A percentile compares a stretch with the other conserved stretches of the same genome.
These are phyloP conservation scores for Talaromyces ruber DNA, from an alignment of 495 filamentous ascomycete genomes.

Conservation along the genomic window DNA sequence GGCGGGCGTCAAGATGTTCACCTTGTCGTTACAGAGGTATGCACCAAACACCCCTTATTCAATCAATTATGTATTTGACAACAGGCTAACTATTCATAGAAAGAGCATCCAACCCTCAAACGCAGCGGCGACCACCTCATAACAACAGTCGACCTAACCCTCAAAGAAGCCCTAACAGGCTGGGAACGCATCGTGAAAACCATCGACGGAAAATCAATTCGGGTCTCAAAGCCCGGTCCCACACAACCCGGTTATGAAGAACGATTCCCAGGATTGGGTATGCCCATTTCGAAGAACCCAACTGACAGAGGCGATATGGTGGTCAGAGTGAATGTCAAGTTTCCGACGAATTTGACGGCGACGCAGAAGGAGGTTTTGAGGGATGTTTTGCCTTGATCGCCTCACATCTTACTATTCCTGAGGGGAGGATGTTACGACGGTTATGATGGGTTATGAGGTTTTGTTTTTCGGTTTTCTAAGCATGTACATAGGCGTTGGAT, in stretches of 20 bases:
- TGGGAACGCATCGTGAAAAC: constrained; percentile 89
- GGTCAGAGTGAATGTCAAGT: constrained; percentile 84
- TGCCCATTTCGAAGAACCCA: constrained; percentile 87
- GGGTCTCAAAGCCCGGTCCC: constrained; percentile 67
- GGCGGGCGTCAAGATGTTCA: constrained; percentile 95
- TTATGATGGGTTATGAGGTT: not conserved
- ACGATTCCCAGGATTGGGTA: constrained; percentile 74
- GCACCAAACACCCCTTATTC: constrained; percentile 15
- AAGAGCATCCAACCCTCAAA: constrained; percentile 71
- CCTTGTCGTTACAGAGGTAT: constrained; percentile 88
- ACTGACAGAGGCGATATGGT: constrained; percentile 77
- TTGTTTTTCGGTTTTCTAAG: not conserved
- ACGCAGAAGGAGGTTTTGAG: constrained; percentile 70
- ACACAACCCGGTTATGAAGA: constrained; percentile 76
- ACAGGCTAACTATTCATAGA: constrained; percentile 40
- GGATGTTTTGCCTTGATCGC: constrained; percentile 53
- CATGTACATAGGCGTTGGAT: not conserved
- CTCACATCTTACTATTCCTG: not conserved
- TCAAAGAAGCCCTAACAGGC: constrained; percentile 96
- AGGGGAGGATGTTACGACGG: not conserved
- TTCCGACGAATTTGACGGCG: constrained; percentile 66
- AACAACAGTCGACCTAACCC: constrained; percentile 63
- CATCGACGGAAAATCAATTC: constrained; percentile 81
- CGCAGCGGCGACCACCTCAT: constrained; percentile 82
- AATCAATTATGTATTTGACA: not conserved